Percentiles rank a stretch among this genome's conserved stretches.
phyloP scores from a whole-genome alignment of 257 asterid genomes.

The Solanum verrucosum region DNA sequence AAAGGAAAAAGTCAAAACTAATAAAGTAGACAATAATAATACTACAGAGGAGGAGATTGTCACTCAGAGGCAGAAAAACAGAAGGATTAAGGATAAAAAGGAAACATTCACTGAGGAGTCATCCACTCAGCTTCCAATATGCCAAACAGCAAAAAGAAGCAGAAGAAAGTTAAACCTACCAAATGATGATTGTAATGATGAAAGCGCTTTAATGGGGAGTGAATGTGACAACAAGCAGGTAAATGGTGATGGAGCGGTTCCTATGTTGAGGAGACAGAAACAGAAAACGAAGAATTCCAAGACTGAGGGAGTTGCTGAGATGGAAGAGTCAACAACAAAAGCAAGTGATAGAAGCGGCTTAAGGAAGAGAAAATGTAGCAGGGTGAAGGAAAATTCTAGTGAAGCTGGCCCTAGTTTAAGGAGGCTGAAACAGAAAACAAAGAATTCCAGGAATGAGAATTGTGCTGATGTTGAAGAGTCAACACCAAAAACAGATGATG shows the following conservation, averaged over 20 bases:
- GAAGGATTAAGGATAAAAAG: neutral
- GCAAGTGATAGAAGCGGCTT: neutral
- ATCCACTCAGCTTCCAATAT: neutral
- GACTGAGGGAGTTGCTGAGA: neutral
- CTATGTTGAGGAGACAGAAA: neutral
- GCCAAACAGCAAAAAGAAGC: constrained; percentile 1
- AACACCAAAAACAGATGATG: constrained; percentile 3
- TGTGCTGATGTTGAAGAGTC: constrained; percentile 1
- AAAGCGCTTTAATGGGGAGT: neutral
- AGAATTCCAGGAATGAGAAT: neutral
- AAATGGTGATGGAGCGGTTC: neutral
- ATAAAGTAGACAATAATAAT: neutral
- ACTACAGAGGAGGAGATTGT: neutral
- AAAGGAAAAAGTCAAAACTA: neutral
- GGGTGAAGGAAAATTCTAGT: neutral
- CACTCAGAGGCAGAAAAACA: neutral
- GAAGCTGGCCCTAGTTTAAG: neutral
- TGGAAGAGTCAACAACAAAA: neutral
- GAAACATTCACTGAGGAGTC: neutral
- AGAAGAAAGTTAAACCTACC: constrained; percentile 2
- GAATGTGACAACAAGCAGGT: neutral
- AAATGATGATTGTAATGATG: constrained; percentile 1
- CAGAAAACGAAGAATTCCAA: neutral
- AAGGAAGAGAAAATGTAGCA: neutral
- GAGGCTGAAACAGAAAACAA: neutral